phyloP scores from a whole-genome alignment of 2,329 filamentous ascomycete species.

The Alternaria gansuensis region DNA sequence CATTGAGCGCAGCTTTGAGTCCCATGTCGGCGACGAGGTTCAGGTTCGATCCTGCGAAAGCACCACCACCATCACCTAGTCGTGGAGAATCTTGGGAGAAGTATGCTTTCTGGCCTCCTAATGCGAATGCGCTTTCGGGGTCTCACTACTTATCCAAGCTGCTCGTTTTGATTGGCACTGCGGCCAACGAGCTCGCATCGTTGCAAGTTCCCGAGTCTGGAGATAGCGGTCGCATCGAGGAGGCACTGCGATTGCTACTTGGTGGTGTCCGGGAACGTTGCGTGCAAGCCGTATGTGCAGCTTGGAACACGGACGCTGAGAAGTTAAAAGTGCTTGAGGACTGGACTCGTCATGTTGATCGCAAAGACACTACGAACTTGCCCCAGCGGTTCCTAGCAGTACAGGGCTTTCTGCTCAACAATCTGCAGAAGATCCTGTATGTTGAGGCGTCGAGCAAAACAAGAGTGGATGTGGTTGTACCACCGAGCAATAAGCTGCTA shows the following conservation, averaged over 20 bases:
- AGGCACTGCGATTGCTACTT: slow-evolving; percentile 79
- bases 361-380: slow-evolving; percentile 89
- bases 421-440: slow-evolving; percentile 96
- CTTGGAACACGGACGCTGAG: slow-evolving; percentile 93
- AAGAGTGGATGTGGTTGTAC: slow-evolving; percentile 80
- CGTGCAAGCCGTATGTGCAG: slow-evolving; percentile 82
- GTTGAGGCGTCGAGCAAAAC: slow-evolving; percentile 84
- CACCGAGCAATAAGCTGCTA: slow-evolving; percentile 85
- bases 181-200: slow-evolving; percentile 83
- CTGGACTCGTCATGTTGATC: slow-evolving; percentile 85
- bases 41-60: slow-evolving; percentile 78
- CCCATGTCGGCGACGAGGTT: slow-evolving; percentile 75
- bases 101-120: slow-evolving; percentile 94
- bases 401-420: slow-evolving; percentile 79
- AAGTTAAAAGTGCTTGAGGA: slow-evolving; percentile 92
- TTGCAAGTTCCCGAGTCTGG: slow-evolving; percentile 71
- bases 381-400: slow-evolving; percentile 85
- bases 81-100: slow-evolving; percentile 90
- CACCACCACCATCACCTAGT: slow-evolving; percentile 76
- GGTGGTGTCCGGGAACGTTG: slow-evolving; percentile 83
- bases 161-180: slow-evolving; percentile 82
- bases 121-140: slow-evolving; percentile 90
- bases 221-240: slow-evolving; percentile 62
- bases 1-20: slow-evolving; percentile 63
- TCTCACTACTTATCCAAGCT: slow-evolving; percentile 88